These are phyloP conservation scores for Ilyonectria mors-panacis DNA, from an alignment of 2,329 filamentous ascomycete species.

Conservation along the genomic window DNA sequence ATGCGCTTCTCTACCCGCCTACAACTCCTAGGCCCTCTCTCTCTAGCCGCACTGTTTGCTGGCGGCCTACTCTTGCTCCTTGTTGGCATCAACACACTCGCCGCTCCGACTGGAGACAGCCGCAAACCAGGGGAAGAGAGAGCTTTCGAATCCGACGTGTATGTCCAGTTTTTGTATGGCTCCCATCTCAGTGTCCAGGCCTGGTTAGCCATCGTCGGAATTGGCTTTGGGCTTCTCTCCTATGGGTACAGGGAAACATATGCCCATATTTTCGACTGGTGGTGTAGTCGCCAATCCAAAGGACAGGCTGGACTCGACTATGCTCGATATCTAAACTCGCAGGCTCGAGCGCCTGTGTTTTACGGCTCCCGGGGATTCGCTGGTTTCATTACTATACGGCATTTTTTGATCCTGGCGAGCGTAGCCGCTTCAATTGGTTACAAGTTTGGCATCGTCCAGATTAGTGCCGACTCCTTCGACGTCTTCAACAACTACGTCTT, in stretches of 20 bases:
- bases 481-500: not conserved
- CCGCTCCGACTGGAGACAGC: not conserved
- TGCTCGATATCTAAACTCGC: slow-evolving; percentile 24
- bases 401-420: not conserved
- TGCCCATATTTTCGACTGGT: slow-evolving; percentile 32
- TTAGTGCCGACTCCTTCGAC: not conserved
- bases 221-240: slow-evolving; percentile 27
- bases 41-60: slow-evolving; percentile 12
- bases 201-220: slow-evolving; percentile 27
- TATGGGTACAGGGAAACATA: slow-evolving; percentile 29
- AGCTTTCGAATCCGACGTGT: not conserved
- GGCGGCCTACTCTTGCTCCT: slow-evolving; percentile 20
- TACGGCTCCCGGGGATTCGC: slow-evolving; percentile 22
- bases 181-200: slow-evolving; percentile 16
- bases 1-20: not conserved
- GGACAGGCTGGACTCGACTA: slow-evolving; percentile 22
- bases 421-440: slow-evolving; percentile 27
- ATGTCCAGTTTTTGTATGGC: slow-evolving; percentile 1
- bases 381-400: not conserved
- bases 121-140: not conserved
- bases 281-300: slow-evolving; percentile 21
- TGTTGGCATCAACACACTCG: slow-evolving; percentile 14
- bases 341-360: slow-evolving; percentile 10
- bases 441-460: slow-evolving; percentile 26
- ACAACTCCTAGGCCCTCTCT: slow-evolving; percentile 2